These are phyloP conservation scores for Chimonanthus praecox DNA, from an alignment of 164 flowering plant genomes.

Conservation along the genomic window DNA sequence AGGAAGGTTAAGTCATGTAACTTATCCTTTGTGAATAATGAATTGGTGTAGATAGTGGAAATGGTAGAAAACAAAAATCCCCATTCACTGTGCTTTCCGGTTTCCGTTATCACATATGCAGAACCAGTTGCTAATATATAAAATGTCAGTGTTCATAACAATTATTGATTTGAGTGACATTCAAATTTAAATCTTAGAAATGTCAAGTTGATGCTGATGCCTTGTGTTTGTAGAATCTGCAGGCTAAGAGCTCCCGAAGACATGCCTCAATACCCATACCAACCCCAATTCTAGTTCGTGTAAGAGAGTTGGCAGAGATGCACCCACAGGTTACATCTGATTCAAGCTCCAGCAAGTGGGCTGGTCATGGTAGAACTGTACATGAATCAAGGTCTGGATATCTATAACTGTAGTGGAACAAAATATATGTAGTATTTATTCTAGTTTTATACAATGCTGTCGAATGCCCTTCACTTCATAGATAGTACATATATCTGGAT, in stretches of 20 bases:
- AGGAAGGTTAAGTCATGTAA: no score
- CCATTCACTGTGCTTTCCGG: no score
- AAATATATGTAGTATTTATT: neutral
- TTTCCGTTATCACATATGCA: no score
- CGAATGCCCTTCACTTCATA: neutral
- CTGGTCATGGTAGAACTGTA: constrained; percentile 24
- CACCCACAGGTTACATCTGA: constrained; percentile 42
- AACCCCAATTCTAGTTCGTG: constrained; percentile 48
- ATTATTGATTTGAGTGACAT: no score
- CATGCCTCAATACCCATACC: constrained; percentile 69
- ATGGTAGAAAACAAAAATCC: no score
- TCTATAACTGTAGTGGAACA: constrained; percentile 34
- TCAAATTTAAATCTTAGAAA: no score
- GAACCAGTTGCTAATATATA: no score
- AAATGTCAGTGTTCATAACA: no score
- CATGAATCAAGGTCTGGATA: constrained; percentile 45
- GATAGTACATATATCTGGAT: neutral
- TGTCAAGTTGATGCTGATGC: no score
- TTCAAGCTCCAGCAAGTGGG: constrained; percentile 32
- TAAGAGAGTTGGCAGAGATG: constrained; percentile 86
- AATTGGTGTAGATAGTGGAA: no score
- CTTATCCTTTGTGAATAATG: no score
- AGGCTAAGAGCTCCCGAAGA: constrained; percentile 54
- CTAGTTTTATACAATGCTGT: neutral
- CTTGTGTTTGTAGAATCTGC: neutral